Conservation (phyloP, 2,329 filamentous ascomycete species). For the Pyrenochaeta sp. region DNA sequence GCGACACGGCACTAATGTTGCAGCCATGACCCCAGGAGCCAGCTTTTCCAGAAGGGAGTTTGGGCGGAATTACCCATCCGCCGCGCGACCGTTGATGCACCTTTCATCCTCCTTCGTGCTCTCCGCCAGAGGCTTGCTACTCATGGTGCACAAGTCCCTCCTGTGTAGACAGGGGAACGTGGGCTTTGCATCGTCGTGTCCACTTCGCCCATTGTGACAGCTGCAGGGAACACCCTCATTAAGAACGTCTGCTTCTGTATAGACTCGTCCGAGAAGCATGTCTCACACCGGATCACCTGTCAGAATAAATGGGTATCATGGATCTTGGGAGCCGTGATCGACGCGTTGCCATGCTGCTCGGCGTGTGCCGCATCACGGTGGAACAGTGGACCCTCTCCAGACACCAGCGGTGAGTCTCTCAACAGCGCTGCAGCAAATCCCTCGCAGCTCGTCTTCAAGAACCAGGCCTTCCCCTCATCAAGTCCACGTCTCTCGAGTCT, state of each 20-base stretch:
- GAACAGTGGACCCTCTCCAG: not conserved
- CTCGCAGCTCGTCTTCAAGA: no score
- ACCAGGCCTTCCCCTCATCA: conserved; percentile 6
- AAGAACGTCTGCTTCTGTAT: not conserved
- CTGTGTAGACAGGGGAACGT: conserved; percentile 17
- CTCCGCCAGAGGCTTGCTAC: no score
- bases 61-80: conserved; percentile 24
- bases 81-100: conserved; percentile 20
- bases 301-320: conserved; percentile 4
- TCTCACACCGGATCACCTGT: conserved; percentile 10
- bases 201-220: not conserved
- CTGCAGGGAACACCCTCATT: conserved; percentile 15
- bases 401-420: conserved; percentile 3
- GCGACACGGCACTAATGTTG: conserved; percentile 3
- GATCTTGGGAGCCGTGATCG: conserved; percentile 11
- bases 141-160: conserved; percentile 11
- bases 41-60: conserved; percentile 31
- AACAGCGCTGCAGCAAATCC: no score
- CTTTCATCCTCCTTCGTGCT: conserved; percentile 10
- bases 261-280: conserved; percentile 9
- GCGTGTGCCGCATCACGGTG: no score
- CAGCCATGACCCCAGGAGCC: conserved; percentile 27
- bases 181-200: conserved; percentile 6
- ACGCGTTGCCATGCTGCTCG: conserved; percentile 9
- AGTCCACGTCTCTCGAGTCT: conserved; percentile 6